Conservation (phyloP, 192 early-diverging fungal species). For the Gamsiella multidivaricata region DNA sequence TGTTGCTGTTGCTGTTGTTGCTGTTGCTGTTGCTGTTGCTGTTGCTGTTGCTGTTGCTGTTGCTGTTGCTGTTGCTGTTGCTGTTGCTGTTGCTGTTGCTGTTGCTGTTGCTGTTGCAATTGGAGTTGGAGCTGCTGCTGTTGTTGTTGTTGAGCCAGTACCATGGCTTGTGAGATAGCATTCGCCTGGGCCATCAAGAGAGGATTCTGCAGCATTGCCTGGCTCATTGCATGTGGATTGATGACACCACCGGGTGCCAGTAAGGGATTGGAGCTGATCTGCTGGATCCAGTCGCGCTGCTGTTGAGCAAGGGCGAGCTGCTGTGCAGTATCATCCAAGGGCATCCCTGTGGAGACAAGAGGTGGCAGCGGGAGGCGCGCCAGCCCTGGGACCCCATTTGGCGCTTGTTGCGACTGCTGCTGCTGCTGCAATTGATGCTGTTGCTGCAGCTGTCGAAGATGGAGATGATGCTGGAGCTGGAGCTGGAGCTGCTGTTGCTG, state of each 20-base stretch:
- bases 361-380: slow-evolving; percentile 4
- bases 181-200: slow-evolving; percentile 47
- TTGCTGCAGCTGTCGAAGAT: slow-evolving; percentile 48
- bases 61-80: slow-evolving; percentile 32
- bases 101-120: slow-evolving; percentile 21
- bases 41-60: slow-evolving; percentile 36
- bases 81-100: slow-evolving; percentile 16
- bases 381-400: slow-evolving; percentile 3
- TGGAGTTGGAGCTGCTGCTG: slow-evolving; percentile 32
- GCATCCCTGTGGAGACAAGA: background rate
- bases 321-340: slow-evolving; percentile 10
- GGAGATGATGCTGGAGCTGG: slow-evolving; percentile 45
- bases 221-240: slow-evolving; percentile 52
- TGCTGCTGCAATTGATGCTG: slow-evolving; percentile 49
- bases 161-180: slow-evolving; percentile 47
- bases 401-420: slow-evolving; percentile 27
- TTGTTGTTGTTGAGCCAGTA: slow-evolving; percentile 36
- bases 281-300: slow-evolving; percentile 42
- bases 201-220: slow-evolving; percentile 47
- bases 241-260: slow-evolving; percentile 30
- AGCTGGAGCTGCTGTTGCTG: slow-evolving; percentile 51
- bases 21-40: slow-evolving; percentile 18
- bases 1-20: slow-evolving; percentile 33
- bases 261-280: slow-evolving; percentile 28
- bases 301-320: slow-evolving; percentile 24